A percentile compares a stretch with the other conserved stretches of the same genome.
phyloP scores from a whole-genome alignment of 768 basidiomycete genomes.

The Lentinula sp. region DNA sequence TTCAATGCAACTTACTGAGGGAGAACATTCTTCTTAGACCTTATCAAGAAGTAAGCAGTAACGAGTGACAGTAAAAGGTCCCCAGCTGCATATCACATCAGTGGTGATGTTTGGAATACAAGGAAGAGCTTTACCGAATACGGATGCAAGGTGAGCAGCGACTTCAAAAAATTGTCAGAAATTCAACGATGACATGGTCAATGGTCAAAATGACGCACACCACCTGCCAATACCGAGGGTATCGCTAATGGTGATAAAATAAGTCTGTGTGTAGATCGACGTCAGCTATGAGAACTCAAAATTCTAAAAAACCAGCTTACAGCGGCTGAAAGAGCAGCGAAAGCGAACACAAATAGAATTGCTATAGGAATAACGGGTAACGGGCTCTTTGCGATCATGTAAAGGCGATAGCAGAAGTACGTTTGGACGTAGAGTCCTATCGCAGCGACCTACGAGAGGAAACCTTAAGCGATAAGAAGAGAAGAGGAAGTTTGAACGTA shows the following conservation, averaged over 20 bases:
- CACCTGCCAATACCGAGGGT: background rate
- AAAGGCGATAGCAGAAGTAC: constrained; percentile 26
- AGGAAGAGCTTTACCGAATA: background rate
- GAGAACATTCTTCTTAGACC: constrained; percentile 20
- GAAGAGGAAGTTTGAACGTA: constrained; percentile 4
- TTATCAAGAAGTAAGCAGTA: constrained; percentile 24
- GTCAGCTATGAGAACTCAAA: background rate
- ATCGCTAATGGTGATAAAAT: background rate
- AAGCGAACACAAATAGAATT: constrained; percentile 20
- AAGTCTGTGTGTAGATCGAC: background rate
- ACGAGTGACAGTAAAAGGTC: constrained; percentile 20
- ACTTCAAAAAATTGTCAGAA: background rate
- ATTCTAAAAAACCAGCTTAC: constrained; percentile 12
- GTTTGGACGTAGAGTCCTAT: constrained; percentile 26
- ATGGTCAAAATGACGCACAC: background rate
- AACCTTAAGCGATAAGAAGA: background rate
- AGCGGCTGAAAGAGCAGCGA: constrained; percentile 18
- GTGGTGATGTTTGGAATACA: background rate
- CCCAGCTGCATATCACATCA: constrained; percentile 15
- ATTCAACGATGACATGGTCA: background rate
- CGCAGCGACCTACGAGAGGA: constrained; percentile 18
- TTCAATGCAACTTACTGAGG: constrained; percentile 17
- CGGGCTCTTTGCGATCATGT: constrained; percentile 17
- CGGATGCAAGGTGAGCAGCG: background rate
- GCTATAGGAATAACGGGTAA: constrained; percentile 18